Conservation (phyloP, 1,284 basidiomycete genomes). For the Crucibulum parvulum region DNA sequence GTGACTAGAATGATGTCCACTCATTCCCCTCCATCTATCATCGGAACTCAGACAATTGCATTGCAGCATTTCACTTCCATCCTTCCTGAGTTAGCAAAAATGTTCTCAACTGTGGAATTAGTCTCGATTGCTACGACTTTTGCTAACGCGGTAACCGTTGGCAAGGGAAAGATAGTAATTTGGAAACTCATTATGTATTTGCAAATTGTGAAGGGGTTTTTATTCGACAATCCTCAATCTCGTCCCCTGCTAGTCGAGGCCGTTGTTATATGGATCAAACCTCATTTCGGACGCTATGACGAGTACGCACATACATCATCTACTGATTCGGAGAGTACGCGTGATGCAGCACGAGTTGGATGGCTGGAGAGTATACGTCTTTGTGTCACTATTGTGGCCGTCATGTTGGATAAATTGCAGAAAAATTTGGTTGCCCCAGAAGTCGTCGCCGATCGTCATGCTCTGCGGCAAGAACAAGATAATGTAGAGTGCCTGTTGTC, state of each 20-base stretch:
- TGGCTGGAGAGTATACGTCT: constrained; percentile 93
- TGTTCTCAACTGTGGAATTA: constrained; percentile 83
- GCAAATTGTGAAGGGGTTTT: constrained; percentile 87
- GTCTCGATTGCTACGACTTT: constrained; percentile 88
- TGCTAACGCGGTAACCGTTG: constrained; percentile 82
- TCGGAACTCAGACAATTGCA: constrained; percentile 94
- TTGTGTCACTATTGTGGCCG: constrained; percentile 84
- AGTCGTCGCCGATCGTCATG: constrained; percentile 65
- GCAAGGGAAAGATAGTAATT: constrained; percentile 88
- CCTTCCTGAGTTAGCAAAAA: constrained; percentile 85
- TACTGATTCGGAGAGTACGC: constrained; percentile 68
- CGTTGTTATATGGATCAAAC: constrained; percentile 93
- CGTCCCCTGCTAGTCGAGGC: constrained; percentile 87
- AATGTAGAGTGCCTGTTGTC: constrained; percentile 91
- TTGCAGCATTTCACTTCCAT: constrained; percentile 95
- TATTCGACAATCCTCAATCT: constrained; percentile 86
- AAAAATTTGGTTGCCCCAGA: constrained; percentile 77
- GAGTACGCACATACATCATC: constrained; percentile 70
- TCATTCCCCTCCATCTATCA: constrained; percentile 81
- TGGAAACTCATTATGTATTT: constrained; percentile 96
- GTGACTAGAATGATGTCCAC: constrained; percentile 92
- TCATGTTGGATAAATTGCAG: constrained; percentile 92
- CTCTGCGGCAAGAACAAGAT: constrained; percentile 86
- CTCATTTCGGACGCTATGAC: constrained; percentile 93
- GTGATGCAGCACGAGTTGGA: constrained; percentile 79